phyloP scores from a whole-genome alignment of 2,329 filamentous ascomycete genomes.

The Incumbomyces lentus region DNA sequence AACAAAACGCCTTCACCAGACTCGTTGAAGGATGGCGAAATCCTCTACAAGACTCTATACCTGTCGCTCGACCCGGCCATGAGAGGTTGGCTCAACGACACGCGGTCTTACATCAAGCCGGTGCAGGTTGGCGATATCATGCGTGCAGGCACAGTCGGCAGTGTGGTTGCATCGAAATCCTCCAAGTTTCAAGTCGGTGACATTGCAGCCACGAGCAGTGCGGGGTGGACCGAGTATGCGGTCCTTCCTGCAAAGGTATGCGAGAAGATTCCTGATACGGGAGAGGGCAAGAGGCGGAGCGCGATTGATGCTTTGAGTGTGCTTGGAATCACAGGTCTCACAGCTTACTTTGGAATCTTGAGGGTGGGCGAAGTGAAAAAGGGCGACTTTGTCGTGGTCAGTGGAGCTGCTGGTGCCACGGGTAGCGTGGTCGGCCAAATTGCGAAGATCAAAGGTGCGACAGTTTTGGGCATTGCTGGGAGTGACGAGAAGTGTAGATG shows the following conservation, averaged over 20 bases:
- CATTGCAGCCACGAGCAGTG: conserved; percentile 42
- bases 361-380: conserved; percentile 57
- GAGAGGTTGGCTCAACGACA: conserved; percentile 56
- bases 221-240: conserved; percentile 58
- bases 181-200: conserved; percentile 46
- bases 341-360: conserved; percentile 65
- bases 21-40: conserved; percentile 49
- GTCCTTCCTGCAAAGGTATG: conserved; percentile 45
- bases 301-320: conserved; percentile 53
- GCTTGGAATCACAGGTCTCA: conserved; percentile 58
- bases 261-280: conserved; percentile 26
- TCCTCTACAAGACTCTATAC: conserved; percentile 52
- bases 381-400: conserved; percentile 67
- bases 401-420: conserved; percentile 67
- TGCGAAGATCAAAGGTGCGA: conserved; percentile 59
- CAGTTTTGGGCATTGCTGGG: conserved; percentile 56
- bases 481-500: conserved; percentile 57
- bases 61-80: conserved; percentile 66
- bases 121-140: conserved; percentile 59
- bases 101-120: conserved; percentile 56
- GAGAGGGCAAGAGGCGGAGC: conserved; percentile 28
- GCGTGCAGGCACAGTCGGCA: conserved; percentile 52
- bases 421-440: conserved; percentile 69
- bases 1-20: conserved; percentile 35
- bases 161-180: conserved; percentile 52